phyloP scores from a whole-genome alignment of 2,329 filamentous ascomycete species.

The Ophiocordyceps australis region DNA sequence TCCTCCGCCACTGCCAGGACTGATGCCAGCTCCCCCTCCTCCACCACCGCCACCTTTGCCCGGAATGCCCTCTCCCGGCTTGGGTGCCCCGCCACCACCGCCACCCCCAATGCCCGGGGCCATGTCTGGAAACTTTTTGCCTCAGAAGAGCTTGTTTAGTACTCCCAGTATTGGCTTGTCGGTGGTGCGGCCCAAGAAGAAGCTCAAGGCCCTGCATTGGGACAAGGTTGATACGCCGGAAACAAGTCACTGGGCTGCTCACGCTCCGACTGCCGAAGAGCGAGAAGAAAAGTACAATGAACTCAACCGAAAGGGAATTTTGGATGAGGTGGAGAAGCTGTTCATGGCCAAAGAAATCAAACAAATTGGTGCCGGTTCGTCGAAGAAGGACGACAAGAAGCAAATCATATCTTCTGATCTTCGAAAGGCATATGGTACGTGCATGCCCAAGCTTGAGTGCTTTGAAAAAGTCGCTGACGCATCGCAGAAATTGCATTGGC shows the following conservation, averaged over 20 bases:
- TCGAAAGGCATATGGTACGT: conserved; percentile 64
- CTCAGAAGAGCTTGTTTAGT: conserved; percentile 38
- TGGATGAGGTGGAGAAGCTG: conserved; percentile 93
- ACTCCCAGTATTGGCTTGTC: conserved; percentile 48
- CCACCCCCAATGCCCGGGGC: conserved; percentile 49
- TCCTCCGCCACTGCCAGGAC: conserved; percentile 20
- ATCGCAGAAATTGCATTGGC: conserved; percentile 64
- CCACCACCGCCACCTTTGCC: conserved; percentile 25
- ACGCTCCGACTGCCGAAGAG: conserved; percentile 69
- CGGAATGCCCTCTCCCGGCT: conserved; percentile 13
- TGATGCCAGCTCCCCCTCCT: conserved; percentile 18
- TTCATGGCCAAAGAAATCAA: conserved; percentile 98
- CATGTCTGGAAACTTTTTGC: conserved; percentile 60
- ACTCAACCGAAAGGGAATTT: conserved; percentile 80
- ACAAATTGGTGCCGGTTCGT: conserved; percentile 50
- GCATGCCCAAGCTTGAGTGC: background rate
- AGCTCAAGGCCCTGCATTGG: conserved; percentile 98
- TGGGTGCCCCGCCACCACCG: conserved; percentile 29
- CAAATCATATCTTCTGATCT: conserved; percentile 87
- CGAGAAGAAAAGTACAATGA: conserved; percentile 94
- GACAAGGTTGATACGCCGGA: conserved; percentile 91
- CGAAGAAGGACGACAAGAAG: conserved; percentile 89
- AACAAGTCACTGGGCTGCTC: conserved; percentile 81
- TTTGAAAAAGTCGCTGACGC: too few species aligned
- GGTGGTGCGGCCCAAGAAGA: conserved; percentile 88